Percentiles rank a stretch among this genome's conserved stretches.
phyloP scores from a whole-genome alignment of 192 early-diverging fungal species.

The Linnemannia schmuckeri region DNA sequence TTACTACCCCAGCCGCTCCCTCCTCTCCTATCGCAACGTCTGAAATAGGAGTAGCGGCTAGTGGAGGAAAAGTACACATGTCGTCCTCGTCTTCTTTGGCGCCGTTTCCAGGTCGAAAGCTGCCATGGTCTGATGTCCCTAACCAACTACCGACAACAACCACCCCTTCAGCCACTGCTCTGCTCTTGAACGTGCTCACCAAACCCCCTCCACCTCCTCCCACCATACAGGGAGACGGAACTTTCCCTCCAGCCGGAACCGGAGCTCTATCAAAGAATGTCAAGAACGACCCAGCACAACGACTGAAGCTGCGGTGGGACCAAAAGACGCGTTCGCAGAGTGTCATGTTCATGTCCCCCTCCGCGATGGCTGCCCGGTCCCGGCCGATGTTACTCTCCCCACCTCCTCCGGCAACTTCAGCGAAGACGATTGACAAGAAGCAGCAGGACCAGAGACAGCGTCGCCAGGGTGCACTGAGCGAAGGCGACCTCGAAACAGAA shows the following conservation, averaged over 20 bases:
- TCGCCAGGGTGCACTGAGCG: neutral
- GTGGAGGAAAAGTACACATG: neutral
- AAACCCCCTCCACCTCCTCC: neutral
- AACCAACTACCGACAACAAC: neutral
- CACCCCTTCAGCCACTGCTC: neutral
- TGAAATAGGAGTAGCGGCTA: too few relatives aligned
- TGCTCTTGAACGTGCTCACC: neutral
- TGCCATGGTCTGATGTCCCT: slow-evolving; percentile 1
- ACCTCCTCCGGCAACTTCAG: neutral
- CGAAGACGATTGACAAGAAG: neutral
- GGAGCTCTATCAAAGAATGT: too few relatives aligned
- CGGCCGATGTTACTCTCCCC: neutral
- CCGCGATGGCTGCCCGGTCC: neutral
- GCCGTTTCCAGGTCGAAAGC: neutral
- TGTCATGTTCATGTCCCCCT: neutral
- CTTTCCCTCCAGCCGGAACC: neutral
- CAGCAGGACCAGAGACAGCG: neutral
- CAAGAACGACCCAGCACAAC: neutral
- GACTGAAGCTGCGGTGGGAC: neutral
- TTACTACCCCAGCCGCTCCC: neutral
- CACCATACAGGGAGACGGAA: neutral
- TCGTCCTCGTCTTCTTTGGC: neutral
- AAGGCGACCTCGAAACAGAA: too few relatives aligned
- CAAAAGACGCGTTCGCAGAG: slow-evolving; percentile 6
- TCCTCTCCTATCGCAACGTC: neutral